These are phyloP conservation scores for Kwoniella heveanensis DNA, from an alignment of 768 basidiomycete genomes.

Conservation along the genomic window DNA sequence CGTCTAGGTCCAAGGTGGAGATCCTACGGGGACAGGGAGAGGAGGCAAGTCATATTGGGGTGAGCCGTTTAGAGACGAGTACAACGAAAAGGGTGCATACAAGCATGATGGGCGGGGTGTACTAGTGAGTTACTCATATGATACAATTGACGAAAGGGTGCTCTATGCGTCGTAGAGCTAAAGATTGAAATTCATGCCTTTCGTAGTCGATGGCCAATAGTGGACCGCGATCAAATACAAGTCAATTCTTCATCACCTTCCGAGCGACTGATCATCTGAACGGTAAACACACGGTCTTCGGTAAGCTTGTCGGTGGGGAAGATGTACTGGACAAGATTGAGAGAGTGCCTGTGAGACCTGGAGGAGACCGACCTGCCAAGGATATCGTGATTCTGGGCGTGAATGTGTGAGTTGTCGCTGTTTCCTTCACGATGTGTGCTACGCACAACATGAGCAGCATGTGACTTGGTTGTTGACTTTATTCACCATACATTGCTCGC, in stretches of 20 bases:
- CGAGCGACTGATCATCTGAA: slow-evolving; percentile 79
- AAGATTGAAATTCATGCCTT: too few species aligned
- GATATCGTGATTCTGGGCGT: slow-evolving; percentile 82
- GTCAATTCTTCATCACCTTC: slow-evolving; percentile 94
- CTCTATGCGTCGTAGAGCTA: too few species aligned
- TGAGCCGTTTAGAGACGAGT: slow-evolving; percentile 92
- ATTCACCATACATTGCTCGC: neutral
- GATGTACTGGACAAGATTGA: slow-evolving; percentile 85
- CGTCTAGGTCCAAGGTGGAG: slow-evolving; percentile 88
- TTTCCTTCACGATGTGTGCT: too few species aligned
- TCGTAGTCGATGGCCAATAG: slow-evolving; percentile 86
- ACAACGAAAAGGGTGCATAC: slow-evolving; percentile 81
- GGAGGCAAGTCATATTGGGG: slow-evolving; percentile 95
- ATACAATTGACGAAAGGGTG: too few species aligned
- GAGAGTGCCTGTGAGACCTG: slow-evolving; percentile 74
- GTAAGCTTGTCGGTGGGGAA: slow-evolving; percentile 93
- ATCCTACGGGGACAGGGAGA: slow-evolving; percentile 91
- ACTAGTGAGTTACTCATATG: slow-evolving; percentile 55
- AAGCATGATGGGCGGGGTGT: slow-evolving; percentile 83
- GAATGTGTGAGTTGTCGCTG: slow-evolving; percentile 67
- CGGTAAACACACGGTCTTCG: slow-evolving; percentile 94
- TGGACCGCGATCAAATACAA: slow-evolving; percentile 87
- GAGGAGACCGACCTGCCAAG: slow-evolving; percentile 75
- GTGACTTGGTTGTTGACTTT: neutral
- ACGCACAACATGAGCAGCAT: neutral